phyloP scores from a whole-genome alignment of 208 protist genomes.

The Trypanosoma mega region DNA sequence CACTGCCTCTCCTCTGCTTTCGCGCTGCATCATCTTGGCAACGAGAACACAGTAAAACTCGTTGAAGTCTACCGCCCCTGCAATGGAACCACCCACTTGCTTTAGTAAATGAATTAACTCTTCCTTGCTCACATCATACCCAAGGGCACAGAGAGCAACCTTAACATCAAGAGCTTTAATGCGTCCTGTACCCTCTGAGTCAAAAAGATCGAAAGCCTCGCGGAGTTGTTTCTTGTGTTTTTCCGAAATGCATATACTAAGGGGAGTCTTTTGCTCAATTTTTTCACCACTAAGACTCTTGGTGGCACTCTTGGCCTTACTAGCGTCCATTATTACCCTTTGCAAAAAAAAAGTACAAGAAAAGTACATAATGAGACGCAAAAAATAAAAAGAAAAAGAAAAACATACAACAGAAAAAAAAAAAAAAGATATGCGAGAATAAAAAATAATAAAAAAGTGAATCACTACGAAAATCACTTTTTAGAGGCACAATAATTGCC shows the following conservation, averaged over 20 bases:
- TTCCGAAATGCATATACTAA: constrained; percentile 62
- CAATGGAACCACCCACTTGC: constrained; percentile 56
- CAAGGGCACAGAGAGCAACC: constrained; percentile 92
- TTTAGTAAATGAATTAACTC: constrained; percentile 84
- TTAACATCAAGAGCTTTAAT: constrained; percentile 90
- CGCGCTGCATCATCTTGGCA: constrained; percentile 77
- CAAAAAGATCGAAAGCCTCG: constrained; percentile 96
- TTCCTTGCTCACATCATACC: constrained; percentile 92
- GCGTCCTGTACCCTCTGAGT: constrained; percentile 89
- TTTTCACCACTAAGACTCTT: constrained; percentile 10
- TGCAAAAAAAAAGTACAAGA: no score
- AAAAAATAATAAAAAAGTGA: constrained; percentile 26
- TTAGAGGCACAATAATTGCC: no score
- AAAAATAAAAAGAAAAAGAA: constrained; percentile 17
- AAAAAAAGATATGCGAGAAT: constrained; percentile 9
- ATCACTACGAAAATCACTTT: no score
- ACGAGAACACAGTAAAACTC: constrained; percentile 88
- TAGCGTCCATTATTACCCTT: constrained; percentile 20
- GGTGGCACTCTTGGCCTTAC: constrained; percentile 5
- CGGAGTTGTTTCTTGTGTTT: constrained; percentile 87
- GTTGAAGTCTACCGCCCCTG: constrained; percentile 84
- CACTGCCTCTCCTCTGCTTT: constrained; percentile 81
- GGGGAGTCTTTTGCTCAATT: constrained; percentile 27
- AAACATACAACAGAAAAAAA: constrained; percentile 16
- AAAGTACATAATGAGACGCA: constrained; percentile 8